These are phyloP conservation scores for Populus euphratica DNA, from an alignment of 345 rosid genomes.

Conservation along the genomic window DNA sequence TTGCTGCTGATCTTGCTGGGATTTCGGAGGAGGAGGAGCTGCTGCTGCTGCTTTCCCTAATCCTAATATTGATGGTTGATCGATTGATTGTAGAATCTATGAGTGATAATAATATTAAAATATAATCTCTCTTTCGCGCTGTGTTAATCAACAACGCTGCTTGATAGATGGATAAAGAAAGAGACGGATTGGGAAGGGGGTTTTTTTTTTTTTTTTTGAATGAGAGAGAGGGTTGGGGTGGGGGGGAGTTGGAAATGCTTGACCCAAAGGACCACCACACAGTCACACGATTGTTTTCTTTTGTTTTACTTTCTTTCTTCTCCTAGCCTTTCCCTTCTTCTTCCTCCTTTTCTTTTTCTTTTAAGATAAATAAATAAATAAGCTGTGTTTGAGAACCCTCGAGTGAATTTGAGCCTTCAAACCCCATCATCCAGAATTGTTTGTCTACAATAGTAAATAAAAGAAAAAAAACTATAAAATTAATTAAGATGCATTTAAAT, in stretches of 20 bases:
- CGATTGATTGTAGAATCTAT: neutral
- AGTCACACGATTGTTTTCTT: neutral
- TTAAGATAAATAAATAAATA: too few species aligned
- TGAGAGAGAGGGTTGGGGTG: neutral
- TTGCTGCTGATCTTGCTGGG: neutral
- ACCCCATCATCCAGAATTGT: too few species aligned
- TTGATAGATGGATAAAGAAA: neutral
- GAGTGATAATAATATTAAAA: neutral
- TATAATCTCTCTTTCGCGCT: neutral
- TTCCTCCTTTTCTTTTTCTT: accelerated
- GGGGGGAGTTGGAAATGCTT: neutral
- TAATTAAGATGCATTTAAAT: too few species aligned
- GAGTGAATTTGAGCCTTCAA: too few species aligned
- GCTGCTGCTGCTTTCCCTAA: neutral
- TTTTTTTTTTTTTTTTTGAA: neutral
- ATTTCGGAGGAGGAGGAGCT: neutral
- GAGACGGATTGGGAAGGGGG: too few species aligned
- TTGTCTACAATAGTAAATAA: too few species aligned
- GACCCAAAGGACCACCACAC: neutral
- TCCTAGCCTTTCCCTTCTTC: neutral
- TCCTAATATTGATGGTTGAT: neutral
- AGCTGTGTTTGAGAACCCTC: too few species aligned
- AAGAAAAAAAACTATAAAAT: too few species aligned
- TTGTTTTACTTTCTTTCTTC: neutral
- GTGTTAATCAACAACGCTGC: neutral